Evolutionary conservation across 164 flowering plant species (phyloP), one percentile per base, ranked within the genome.

Genomic region (Cinnamomum micranthum): DNA sequence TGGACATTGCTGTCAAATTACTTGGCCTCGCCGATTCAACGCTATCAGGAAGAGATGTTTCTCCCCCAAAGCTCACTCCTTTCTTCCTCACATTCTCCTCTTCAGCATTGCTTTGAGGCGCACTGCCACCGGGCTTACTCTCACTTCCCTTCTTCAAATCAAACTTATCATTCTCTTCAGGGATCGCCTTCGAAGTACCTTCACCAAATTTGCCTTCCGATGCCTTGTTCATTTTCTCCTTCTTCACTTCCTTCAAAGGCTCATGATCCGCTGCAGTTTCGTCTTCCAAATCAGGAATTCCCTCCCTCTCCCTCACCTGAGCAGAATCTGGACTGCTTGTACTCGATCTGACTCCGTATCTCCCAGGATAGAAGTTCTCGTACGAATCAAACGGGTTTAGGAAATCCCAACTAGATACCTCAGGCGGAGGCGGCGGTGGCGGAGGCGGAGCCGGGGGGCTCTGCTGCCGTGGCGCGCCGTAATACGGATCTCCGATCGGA

Each of bases 241-340:
- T 84, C 66, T 77, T 86, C 25, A 78, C n/a, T 55, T 10, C 20
- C 20, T 10, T 27, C 73, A 23, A 14, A n/a, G 66, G 65, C 14
- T 69, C 69, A 71, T 85, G 91, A 14, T 58, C 83, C 78, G 92
- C 93, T 7, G 71, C 62, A 0, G 87, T 86, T 73, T 92, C 99
- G 52, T 96, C 98, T 81, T 96, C 99, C 81, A 96, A 86, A 73
- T 94, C 95, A 41, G 99, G 99, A 82, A 96, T 96, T 41, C 98
- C 98, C 77, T 96, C 99, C 68, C 94, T 87, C 77, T 84, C 89
- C 81, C 99, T 86, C 82, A 95, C 97, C 78, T 91, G 93, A 55
- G 74, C 83, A 11, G 95, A 93, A 85, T 96, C 97, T 6, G 93
- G 93, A 74, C 98, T 94, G 72, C 97, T 90, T 13, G 80, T 28